Evolutionary conservation across 2,329 filamentous ascomycete genomes (phyloP).

Genomic region (Colletotrichum liaoningense): DNA sequence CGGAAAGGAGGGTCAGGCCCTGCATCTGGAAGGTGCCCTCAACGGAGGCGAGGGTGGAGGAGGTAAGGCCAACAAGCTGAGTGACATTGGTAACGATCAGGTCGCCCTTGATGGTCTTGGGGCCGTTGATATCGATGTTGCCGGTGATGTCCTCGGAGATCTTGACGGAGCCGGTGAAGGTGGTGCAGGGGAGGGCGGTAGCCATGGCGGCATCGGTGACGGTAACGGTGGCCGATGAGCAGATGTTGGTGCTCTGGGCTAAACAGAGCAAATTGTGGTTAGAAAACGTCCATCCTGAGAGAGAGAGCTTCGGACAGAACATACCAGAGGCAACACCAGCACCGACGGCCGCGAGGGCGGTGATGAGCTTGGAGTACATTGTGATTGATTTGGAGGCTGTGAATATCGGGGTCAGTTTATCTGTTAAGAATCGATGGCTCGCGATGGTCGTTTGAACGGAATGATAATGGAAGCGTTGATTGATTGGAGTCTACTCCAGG

Average conservation of each 20-base stretch:
- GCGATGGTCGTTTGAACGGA: not conserved
- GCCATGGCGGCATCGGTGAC: conserved; percentile 75
- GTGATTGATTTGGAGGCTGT: conserved; percentile 42
- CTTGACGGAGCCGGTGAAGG: conserved; percentile 75
- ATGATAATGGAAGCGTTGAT: conserved; percentile 33
- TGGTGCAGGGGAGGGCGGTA: conserved; percentile 73
- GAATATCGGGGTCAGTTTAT: conserved; percentile 16
- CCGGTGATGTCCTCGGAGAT: conserved; percentile 68
- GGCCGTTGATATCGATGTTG: conserved; percentile 71
- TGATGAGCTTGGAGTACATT: conserved; percentile 59
- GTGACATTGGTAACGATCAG: conserved; percentile 71
- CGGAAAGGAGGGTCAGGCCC: conserved; percentile 75
- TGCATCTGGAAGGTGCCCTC: conserved; percentile 76
- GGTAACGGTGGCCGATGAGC: conserved; percentile 57
- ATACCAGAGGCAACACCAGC: conserved; percentile 56
- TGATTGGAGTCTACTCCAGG: conserved; percentile 15
- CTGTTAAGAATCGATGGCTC: not conserved
- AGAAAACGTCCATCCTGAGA: not conserved
- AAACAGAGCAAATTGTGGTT: not conserved
- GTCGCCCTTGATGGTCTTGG: conserved; percentile 66
- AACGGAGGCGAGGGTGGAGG: conserved; percentile 72
- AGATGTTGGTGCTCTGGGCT: conserved; percentile 48
- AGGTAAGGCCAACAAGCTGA: conserved; percentile 70
- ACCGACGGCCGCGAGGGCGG: conserved; percentile 57
- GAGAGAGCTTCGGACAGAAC: conserved; percentile 48